These are phyloP conservation scores for Oleoguttula mirabilis DNA, from an alignment of 495 filamentous ascomycete species.

Conservation along the genomic window DNA sequence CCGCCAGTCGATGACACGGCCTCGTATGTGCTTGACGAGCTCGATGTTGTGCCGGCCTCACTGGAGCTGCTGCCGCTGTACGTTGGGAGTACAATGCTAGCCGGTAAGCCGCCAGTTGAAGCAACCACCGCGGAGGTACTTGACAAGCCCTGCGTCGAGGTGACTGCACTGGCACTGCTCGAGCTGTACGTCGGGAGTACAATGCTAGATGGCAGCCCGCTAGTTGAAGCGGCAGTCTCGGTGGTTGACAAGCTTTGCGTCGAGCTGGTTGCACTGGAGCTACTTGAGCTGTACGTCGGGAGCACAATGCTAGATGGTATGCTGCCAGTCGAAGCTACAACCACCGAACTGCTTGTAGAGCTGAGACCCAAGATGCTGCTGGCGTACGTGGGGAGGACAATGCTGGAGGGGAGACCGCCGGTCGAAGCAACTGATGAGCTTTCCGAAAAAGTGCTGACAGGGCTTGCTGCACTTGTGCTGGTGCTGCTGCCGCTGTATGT, in stretches of 20 bases:
- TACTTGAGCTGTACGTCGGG: slow-evolving; percentile 2
- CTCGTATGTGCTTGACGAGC: not conserved
- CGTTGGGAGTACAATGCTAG: slow-evolving; percentile 5
- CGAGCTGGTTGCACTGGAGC: not conserved
- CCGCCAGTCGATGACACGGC: slow-evolving; percentile 6
- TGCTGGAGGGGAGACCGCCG: not conserved
- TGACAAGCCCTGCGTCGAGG: no score
- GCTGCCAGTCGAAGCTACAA: not conserved
- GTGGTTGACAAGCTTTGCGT: not conserved
- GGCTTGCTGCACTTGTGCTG: not conserved
- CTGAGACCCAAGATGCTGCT: not conserved
- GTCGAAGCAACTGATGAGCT: not conserved
- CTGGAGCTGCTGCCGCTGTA: not conserved
- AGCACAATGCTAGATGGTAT: slow-evolving; percentile 1
- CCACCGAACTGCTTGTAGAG: no score
- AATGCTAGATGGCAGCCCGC: slow-evolving; percentile 4
- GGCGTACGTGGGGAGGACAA: not conserved
- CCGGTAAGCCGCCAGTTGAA: slow-evolving; percentile 11
- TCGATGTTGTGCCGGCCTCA: not conserved
- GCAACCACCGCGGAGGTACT: slow-evolving; percentile 1
- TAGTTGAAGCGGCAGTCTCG: slow-evolving; percentile 9
- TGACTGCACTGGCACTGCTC: no score
- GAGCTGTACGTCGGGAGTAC: slow-evolving; percentile 5
- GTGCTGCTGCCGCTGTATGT: not conserved
- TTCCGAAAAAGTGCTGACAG: not conserved